Conservation (phyloP, 306 rosid genomes). For the Leucaena leucocephala region DNA sequence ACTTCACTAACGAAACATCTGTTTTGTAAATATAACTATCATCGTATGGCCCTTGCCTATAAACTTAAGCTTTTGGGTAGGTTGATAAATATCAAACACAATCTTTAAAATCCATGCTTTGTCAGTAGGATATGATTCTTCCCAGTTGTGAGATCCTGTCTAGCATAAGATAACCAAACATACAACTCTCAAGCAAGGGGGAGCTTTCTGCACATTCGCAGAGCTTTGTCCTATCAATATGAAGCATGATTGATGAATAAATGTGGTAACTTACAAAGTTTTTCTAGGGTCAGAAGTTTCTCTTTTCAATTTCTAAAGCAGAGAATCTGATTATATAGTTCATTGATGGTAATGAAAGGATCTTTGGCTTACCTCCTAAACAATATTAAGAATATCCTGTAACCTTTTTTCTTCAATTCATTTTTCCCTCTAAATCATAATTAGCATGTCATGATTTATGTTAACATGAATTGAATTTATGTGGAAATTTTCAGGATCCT, state of each 20-base stretch:
- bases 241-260: background rate
- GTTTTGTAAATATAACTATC: background rate
- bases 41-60: background rate
- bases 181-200: background rate
- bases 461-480: background rate
- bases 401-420: background rate
- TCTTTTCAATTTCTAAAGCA: background rate
- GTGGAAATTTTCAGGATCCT: conserved; percentile 44
- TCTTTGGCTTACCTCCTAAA: background rate
- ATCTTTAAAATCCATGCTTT: background rate
- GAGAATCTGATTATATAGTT: conserved; percentile 20
- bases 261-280: background rate
- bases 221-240: background rate
- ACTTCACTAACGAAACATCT: background rate
- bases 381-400: background rate
- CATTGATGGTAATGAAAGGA: conserved; percentile 2
- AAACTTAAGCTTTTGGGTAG: background rate
- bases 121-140: conserved; percentile 1
- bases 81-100: background rate
- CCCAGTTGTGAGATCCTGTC: background rate
- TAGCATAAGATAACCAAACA: background rate
- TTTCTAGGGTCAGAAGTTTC: background rate
- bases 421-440: background rate
- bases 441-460: conserved; percentile 4
- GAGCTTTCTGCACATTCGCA: background rate